A percentile compares a stretch with the other conserved stretches of the same genome.
phyloP scores from a whole-genome alignment of 2,329 filamentous ascomycete species.

The Aspergillus fructus region DNA sequence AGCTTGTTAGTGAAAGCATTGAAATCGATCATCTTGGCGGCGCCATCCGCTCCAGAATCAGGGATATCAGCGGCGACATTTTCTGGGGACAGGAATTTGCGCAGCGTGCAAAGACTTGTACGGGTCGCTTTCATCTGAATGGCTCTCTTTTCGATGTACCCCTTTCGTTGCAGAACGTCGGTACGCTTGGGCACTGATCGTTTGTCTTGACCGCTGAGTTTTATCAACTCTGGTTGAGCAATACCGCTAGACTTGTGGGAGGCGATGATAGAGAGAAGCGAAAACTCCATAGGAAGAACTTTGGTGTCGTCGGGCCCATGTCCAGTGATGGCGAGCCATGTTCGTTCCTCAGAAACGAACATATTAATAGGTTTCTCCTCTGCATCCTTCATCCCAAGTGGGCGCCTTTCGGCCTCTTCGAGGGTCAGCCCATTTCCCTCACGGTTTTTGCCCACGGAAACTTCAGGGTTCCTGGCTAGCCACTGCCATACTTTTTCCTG shows the following conservation, averaged over 20 bases:
- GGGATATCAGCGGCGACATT: slow-evolving; percentile 13
- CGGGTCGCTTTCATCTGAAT: slow-evolving; percentile 50
- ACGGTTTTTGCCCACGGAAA: slow-evolving; percentile 49
- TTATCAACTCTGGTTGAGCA: slow-evolving; percentile 56
- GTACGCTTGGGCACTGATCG: slow-evolving; percentile 63
- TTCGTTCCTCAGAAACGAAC: slow-evolving; percentile 54
- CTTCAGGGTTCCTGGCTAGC: slow-evolving; percentile 56
- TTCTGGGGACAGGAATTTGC: slow-evolving; percentile 43
- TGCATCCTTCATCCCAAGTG: slow-evolving; percentile 1
- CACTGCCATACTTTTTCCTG: slow-evolving; percentile 58
- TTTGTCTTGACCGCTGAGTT: slow-evolving; percentile 62
- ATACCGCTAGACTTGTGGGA: slow-evolving; percentile 55
- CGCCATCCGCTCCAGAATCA: slow-evolving; percentile 14
- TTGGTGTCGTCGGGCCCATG: slow-evolving; percentile 58
- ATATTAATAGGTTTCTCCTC: slow-evolving; percentile 33
- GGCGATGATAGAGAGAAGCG: slow-evolving; percentile 59
- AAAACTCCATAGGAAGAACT: slow-evolving; percentile 56
- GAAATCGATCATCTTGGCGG: slow-evolving; percentile 45
- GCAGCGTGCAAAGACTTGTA: slow-evolving; percentile 58
- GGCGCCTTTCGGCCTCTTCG: slow-evolving; percentile 37
- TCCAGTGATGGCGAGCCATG: slow-evolving; percentile 61
- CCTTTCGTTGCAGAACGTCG: slow-evolving; percentile 55
- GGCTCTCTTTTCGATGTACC: slow-evolving; percentile 60
- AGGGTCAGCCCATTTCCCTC: slow-evolving; percentile 42
- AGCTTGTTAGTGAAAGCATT: slow-evolving; percentile 50